Conservation (phyloP, 768 basidiomycete species). For the Trametopsis cervina region DNA sequence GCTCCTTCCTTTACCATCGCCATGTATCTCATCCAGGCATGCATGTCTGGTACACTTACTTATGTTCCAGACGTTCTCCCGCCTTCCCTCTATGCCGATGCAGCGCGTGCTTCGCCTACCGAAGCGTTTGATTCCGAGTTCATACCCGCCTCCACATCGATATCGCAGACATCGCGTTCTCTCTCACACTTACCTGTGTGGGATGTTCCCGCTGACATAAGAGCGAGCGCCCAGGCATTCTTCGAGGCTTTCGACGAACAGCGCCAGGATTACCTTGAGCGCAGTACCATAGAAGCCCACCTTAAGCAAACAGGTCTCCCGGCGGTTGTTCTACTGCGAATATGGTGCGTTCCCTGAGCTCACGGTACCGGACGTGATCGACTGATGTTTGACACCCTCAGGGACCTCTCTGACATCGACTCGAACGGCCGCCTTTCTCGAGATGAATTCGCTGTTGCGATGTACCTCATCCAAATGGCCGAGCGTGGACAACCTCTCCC, state of each 20-base stretch:
- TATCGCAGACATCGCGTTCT: not conserved
- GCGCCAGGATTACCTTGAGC: constrained; percentile 75
- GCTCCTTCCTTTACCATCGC: constrained; percentile 63
- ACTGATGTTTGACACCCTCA: constrained; percentile 26
- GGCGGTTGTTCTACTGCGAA: constrained; percentile 69
- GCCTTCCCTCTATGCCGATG: constrained; percentile 39
- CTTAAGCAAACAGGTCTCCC: constrained; percentile 83
- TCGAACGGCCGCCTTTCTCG: constrained; percentile 78
- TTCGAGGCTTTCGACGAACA: constrained; percentile 81
- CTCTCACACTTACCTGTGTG: constrained; percentile 33
- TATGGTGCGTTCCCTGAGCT: constrained; percentile 60
- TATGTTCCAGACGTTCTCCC: constrained; percentile 36
- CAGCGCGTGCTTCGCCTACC: constrained; percentile 3
- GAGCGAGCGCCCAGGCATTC: constrained; percentile 67
- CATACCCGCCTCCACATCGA: not conserved
- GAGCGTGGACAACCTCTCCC: constrained; percentile 16
- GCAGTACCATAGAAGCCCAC: constrained; percentile 85
- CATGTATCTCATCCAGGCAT: constrained; percentile 59
- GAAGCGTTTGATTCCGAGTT: constrained; percentile 1
- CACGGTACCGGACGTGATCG: too few relatives aligned
- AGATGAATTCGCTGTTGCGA: constrained; percentile 59
- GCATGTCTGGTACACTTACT: constrained; percentile 36
- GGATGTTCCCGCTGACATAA: constrained; percentile 79
- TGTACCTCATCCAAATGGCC: constrained; percentile 16
- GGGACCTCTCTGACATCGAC: constrained; percentile 90